phyloP scores from a whole-genome alignment of 2,329 filamentous ascomycete genomes.

The Neurospora sp. region DNA sequence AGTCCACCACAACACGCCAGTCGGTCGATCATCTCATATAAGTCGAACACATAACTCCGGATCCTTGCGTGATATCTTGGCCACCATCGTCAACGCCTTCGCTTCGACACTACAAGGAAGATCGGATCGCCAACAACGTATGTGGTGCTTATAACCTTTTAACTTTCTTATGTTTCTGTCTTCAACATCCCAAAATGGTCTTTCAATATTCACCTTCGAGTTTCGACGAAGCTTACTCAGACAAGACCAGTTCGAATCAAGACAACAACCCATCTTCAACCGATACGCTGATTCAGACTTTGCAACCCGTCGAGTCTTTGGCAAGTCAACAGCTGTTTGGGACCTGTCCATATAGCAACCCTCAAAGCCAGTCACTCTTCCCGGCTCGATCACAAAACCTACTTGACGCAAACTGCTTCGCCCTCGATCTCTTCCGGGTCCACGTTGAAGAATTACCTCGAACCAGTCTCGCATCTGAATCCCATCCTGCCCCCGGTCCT shows the following conservation, averaged over 20 bases:
- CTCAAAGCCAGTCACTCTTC: slow-evolving; percentile 1
- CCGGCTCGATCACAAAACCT: neutral
- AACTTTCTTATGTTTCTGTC: slow-evolving; percentile 3
- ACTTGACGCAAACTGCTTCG: neutral
- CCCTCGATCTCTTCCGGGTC: neutral
- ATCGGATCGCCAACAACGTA: slow-evolving; percentile 13
- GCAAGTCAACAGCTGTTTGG: neutral
- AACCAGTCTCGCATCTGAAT: neutral
- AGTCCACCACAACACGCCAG: neutral
- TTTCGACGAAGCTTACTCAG: slow-evolving; percentile 18
- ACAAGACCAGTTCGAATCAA: slow-evolving; percentile 16
- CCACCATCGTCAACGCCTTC: slow-evolving; percentile 4
- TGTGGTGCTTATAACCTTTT: slow-evolving; percentile 12
- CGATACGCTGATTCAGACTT: slow-evolving; percentile 14
- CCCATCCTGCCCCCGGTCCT: neutral
- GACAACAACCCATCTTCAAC: slow-evolving; percentile 16
- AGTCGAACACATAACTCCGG: slow-evolving; percentile 3
- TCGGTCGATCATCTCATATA: slow-evolving; percentile 11
- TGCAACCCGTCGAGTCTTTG: slow-evolving; percentile 15
- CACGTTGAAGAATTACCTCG: neutral
- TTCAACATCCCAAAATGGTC: slow-evolving; percentile 12
- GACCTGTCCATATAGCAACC: neutral
- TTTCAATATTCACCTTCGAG: slow-evolving; percentile 10
- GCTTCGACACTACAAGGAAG: neutral
- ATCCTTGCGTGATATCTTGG: neutral